A percentile compares a stretch with the other conserved stretches of the same genome.
Conservation (phyloP, 768 basidiomycete species). For the Flagelloscypha sp. region DNA sequence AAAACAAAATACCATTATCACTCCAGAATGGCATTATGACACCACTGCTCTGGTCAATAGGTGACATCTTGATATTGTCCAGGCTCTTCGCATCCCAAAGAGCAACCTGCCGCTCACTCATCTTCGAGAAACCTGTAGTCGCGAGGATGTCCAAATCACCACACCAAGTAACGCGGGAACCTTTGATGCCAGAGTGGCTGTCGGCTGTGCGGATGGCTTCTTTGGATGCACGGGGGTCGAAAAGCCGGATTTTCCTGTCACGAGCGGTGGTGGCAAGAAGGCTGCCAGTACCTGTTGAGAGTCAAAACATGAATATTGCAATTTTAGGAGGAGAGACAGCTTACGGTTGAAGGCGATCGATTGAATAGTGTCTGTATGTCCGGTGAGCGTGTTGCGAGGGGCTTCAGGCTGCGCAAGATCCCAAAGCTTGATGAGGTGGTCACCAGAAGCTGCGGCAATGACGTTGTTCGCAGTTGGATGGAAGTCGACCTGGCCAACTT, state of each 20-base stretch:
- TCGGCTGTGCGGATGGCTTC: conserved; percentile 80
- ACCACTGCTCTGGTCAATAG: conserved; percentile 85
- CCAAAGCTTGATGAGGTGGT: conserved; percentile 87
- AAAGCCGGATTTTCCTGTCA: conserved; percentile 87
- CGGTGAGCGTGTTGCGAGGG: conserved; percentile 50
- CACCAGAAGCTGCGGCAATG: conserved; percentile 73
- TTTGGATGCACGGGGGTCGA: conserved; percentile 77
- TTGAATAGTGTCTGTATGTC: conserved; percentile 87
- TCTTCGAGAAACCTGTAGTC: conserved; percentile 94
- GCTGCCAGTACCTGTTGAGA: too few relatives aligned
- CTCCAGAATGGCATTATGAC: conserved; percentile 98
- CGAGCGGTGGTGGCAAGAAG: conserved; percentile 83
- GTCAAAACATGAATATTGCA: too few relatives aligned
- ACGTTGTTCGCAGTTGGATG: conserved; percentile 87
- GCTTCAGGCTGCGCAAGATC: conserved; percentile 73
- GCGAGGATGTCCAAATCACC: conserved; percentile 83
- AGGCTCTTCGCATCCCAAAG: conserved; percentile 86
- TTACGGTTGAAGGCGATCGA: conserved; percentile 71
- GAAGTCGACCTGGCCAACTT: conserved; percentile 91
- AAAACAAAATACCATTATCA: conserved; percentile 85
- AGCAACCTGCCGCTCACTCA: conserved; percentile 87
- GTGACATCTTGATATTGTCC: conserved; percentile 65
- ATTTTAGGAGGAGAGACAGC: too few relatives aligned
- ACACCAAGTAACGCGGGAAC: conserved; percentile 83
- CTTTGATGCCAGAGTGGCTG: conserved; percentile 91